Conservation (phyloP, 2,329 filamentous ascomycete genomes). For the Pseudocercospora macadamiae region DNA sequence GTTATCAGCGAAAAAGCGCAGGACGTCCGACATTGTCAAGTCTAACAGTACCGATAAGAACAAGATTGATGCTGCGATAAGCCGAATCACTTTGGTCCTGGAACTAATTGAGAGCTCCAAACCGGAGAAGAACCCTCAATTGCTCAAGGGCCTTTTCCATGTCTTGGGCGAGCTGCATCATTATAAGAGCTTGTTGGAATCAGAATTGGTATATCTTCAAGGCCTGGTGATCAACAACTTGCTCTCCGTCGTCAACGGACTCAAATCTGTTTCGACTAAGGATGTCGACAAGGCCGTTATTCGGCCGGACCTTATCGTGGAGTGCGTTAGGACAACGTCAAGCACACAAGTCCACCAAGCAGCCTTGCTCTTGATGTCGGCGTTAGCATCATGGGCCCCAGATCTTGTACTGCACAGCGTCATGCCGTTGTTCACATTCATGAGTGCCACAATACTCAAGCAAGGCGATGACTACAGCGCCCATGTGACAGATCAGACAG, state of each 20-base stretch:
- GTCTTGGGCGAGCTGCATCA: slow-evolving; percentile 85
- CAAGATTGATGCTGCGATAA: slow-evolving; percentile 69
- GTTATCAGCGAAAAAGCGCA: slow-evolving; percentile 75
- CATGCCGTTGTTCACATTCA: slow-evolving; percentile 99
- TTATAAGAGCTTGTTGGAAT: slow-evolving; percentile 77
- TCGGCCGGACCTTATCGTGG: slow-evolving; percentile 86
- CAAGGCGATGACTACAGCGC: slow-evolving; percentile 97
- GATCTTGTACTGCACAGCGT: slow-evolving; percentile 93
- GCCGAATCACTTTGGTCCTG: slow-evolving; percentile 81
- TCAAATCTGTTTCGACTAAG: slow-evolving; percentile 54
- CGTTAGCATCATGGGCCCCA: slow-evolving; percentile 82
- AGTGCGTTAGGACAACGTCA: slow-evolving; percentile 87
- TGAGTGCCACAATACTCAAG: slow-evolving; percentile 86
- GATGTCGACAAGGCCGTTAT: slow-evolving; percentile 76
- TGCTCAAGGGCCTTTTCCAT: slow-evolving; percentile 80
- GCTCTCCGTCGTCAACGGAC: slow-evolving; percentile 78
- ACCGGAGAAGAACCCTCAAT: slow-evolving; percentile 72
- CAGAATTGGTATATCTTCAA: slow-evolving; percentile 88
- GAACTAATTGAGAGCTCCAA: slow-evolving; percentile 83
- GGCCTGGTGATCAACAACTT: slow-evolving; percentile 81
- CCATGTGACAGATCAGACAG: slow-evolving; percentile 90
- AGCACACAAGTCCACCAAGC: slow-evolving; percentile 94
- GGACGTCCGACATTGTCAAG: slow-evolving; percentile 69
- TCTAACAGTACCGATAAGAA: slow-evolving; percentile 64
- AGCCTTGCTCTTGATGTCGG: slow-evolving; percentile 83